Conservation (phyloP, 2,329 filamentous ascomycete genomes). For the Diaporthe batatas region DNA sequence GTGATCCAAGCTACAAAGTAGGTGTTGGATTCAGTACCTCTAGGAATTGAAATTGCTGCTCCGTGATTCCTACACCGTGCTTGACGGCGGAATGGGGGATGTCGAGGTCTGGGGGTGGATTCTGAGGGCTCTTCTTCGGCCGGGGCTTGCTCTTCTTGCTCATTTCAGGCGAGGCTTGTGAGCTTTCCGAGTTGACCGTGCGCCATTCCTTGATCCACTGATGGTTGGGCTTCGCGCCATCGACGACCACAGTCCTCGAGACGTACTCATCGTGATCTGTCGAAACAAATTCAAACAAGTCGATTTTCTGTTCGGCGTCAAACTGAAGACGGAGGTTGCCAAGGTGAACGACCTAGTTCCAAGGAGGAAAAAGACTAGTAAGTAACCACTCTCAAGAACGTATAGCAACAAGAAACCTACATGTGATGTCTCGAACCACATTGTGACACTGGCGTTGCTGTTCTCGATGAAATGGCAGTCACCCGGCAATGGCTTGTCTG, state of each 20-base stretch:
- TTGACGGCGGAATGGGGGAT: constrained; percentile 72
- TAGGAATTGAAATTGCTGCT: constrained; percentile 73
- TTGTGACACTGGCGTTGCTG: constrained; percentile 82
- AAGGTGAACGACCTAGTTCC: constrained; percentile 45
- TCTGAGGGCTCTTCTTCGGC: constrained; percentile 70
- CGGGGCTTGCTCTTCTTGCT: constrained; percentile 75
- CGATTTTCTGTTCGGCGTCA: constrained; percentile 82
- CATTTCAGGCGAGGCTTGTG: constrained; percentile 74
- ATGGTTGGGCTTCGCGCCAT: constrained; percentile 72
- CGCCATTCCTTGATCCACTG: constrained; percentile 77
- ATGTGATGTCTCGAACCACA: constrained; percentile 89
- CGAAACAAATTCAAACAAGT: constrained; percentile 86
- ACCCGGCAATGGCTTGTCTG: constrained; percentile 68
- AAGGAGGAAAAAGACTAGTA: not conserved
- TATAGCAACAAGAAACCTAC: constrained; percentile 63
- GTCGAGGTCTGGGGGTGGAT: constrained; percentile 70
- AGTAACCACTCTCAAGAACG: not conserved
- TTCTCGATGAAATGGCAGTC: constrained; percentile 83
- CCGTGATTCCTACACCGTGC: constrained; percentile 69
- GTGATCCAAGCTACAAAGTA: constrained; percentile 9
- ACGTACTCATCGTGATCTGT: constrained; percentile 86
- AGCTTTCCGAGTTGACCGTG: constrained; percentile 68
- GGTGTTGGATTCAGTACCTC: constrained; percentile 62
- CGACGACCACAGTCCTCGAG: constrained; percentile 74
- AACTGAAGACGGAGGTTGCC: constrained; percentile 85